Evolutionary conservation across 2,329 filamentous ascomycete genomes (phyloP).

Genomic region (Ophiostoma angusticollis): DNA sequence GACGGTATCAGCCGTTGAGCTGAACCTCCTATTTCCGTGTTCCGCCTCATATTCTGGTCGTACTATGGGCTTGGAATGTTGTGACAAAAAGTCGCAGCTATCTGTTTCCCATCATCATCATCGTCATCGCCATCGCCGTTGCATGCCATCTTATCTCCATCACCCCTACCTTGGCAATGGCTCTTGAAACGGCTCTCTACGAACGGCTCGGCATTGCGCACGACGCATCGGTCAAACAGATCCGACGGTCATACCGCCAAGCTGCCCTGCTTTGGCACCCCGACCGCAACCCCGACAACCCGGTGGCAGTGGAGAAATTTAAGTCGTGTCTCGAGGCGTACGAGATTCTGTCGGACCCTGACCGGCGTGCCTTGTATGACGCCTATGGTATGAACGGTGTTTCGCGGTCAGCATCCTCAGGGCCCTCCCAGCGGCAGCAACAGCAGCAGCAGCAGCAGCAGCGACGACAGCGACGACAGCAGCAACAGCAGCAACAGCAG

Average conservation of each 20-base stretch:
- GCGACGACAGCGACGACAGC: not conserved
- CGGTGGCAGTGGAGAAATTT: constrained; percentile 79
- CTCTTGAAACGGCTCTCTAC: constrained; percentile 48
- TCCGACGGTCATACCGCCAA: constrained; percentile 89
- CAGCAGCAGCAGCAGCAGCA: not conserved
- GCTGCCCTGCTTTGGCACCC: constrained; percentile 80
- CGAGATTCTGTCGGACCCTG: constrained; percentile 91
- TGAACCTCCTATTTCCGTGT: too few species aligned
- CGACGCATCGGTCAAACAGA: constrained; percentile 74
- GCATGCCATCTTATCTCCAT: too few species aligned
- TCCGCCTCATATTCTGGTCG: too few species aligned
- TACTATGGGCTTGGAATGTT: too few species aligned
- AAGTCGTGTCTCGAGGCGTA: constrained; percentile 97
- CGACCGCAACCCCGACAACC: constrained; percentile 93
- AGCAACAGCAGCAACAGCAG: not conserved
- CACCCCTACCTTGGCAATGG: constrained; percentile 16
- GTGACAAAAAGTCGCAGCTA: constrained; percentile 2
- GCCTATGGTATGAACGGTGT: constrained; percentile 88
- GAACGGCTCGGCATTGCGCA: constrained; percentile 69
- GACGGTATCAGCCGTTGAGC: too few species aligned
- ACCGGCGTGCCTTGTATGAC: constrained; percentile 92
- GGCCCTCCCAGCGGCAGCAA: not conserved
- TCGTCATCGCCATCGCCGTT: constrained; percentile 9
- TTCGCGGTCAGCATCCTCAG: constrained; percentile 58
- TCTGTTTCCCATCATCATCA: constrained; percentile 14